phyloP scores from a whole-genome alignment of 305 asterid species.

The Fraxinus floribunda region DNA sequence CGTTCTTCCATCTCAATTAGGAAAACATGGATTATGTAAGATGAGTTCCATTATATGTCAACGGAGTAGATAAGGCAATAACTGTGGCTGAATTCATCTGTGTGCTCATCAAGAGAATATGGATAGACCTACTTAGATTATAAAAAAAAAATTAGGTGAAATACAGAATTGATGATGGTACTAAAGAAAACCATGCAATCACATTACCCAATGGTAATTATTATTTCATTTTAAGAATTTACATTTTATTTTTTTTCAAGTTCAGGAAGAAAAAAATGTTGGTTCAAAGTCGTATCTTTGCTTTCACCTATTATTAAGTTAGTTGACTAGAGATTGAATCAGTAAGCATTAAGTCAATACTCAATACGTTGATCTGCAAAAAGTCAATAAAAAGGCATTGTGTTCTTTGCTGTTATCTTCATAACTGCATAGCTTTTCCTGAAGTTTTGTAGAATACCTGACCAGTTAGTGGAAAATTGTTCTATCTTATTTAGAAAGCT shows the following conservation, averaged over 20 bases:
- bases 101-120: conserved; percentile 5
- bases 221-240: neutral
- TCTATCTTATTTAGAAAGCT: neutral
- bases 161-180: neutral
- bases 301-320: neutral
- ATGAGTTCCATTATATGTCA: conserved; percentile 6
- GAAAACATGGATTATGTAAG: neutral
- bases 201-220: conserved; percentile 3
- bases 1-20: neutral
- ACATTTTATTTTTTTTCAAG: neutral
- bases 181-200: conserved; percentile 6
- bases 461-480: neutral
- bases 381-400: conserved; percentile 10
- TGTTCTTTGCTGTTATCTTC: neutral
- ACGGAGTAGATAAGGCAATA: neutral
- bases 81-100: neutral
- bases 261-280: neutral
- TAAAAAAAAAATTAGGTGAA: conserved; percentile 1
- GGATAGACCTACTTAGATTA: conserved; percentile 11
- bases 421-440: neutral
- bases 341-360: conserved; percentile 16
- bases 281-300: neutral
- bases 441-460: neutral
- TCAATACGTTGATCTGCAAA: conserved; percentile 16
- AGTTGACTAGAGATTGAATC: conserved; percentile 8